These are phyloP conservation scores for Paramecium pentaurelia DNA, from an alignment of 73 alveolate genomes.

Conservation along the genomic window DNA sequence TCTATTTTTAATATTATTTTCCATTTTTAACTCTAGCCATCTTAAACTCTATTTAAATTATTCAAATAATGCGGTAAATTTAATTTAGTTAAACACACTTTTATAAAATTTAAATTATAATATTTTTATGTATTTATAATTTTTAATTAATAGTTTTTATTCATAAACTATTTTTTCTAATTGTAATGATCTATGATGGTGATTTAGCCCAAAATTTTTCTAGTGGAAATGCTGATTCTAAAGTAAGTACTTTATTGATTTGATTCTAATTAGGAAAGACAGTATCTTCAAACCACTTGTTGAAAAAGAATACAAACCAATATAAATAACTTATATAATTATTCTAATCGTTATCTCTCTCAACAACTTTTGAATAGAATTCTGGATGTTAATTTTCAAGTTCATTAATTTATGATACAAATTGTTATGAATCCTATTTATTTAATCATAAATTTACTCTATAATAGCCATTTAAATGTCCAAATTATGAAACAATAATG, in stretches of 20 bases:
- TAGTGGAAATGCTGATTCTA: background rate
- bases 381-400: background rate
- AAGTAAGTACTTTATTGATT: background rate
- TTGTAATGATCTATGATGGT: background rate
- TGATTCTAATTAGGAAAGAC: background rate
- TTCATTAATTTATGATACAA: background rate
- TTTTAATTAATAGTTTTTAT: background rate
- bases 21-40: background rate
- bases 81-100: background rate
- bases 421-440: background rate
- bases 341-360: background rate
- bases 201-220: background rate
- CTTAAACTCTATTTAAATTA: background rate
- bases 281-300: background rate
- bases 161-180: background rate
- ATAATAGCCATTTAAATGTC: background rate
- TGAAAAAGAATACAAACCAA: background rate
- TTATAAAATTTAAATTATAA: background rate
- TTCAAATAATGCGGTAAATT: background rate
- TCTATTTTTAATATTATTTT: background rate
- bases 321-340: background rate
- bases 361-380: background rate
- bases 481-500: background rate
- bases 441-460: background rate
- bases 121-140: background rate